phyloP scores from a whole-genome alignment of 2,329 filamentous ascomycete species.

The Huntiella bhutanensis region DNA sequence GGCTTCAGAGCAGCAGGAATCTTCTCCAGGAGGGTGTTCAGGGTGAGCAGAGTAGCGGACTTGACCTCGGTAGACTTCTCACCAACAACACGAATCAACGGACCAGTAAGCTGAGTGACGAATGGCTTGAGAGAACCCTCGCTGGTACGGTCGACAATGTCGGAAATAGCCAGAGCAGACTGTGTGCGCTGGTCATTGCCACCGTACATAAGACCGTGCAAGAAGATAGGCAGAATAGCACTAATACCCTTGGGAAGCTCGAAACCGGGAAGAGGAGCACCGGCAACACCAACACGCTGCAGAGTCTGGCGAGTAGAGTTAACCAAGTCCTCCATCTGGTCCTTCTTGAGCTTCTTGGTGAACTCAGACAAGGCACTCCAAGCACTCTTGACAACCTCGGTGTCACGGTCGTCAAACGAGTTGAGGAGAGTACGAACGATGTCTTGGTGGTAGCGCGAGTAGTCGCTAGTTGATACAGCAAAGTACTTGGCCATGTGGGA shows the following conservation, averaged over 20 bases:
- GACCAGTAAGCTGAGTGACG: slow-evolving; percentile 93
- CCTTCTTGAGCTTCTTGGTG: slow-evolving; percentile 78
- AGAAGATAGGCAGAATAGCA: slow-evolving; percentile 85
- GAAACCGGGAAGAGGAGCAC: slow-evolving; percentile 73
- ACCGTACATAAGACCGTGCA: slow-evolving; percentile 95
- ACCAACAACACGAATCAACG: slow-evolving; percentile 91
- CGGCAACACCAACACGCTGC: slow-evolving; percentile 72
- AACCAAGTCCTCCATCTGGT: slow-evolving; percentile 92
- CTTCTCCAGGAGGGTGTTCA: slow-evolving; percentile 92
- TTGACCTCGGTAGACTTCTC: slow-evolving; percentile 94
- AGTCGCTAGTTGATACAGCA: slow-evolving; percentile 59
- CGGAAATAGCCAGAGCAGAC: slow-evolving; percentile 81
- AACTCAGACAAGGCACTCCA: slow-evolving; percentile 77
- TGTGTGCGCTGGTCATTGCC: slow-evolving; percentile 81
- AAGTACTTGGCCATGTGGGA: slow-evolving; percentile 78
- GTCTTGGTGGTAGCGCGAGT: slow-evolving; percentile 89
- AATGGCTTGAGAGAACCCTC: slow-evolving; percentile 78
- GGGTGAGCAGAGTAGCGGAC: slow-evolving; percentile 76
- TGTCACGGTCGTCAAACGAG: slow-evolving; percentile 76
- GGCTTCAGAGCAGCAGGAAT: slow-evolving; percentile 90
- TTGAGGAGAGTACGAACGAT: slow-evolving; percentile 79
- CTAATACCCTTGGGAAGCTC: slow-evolving; percentile 90
- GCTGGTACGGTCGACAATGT: slow-evolving; percentile 84
- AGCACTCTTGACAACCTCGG: slow-evolving; percentile 67
- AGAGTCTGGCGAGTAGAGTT: slow-evolving; percentile 70